Evolutionary conservation across 2,329 filamentous ascomycete genomes (phyloP).

Genomic region (Leptographium wingfieldii): DNA sequence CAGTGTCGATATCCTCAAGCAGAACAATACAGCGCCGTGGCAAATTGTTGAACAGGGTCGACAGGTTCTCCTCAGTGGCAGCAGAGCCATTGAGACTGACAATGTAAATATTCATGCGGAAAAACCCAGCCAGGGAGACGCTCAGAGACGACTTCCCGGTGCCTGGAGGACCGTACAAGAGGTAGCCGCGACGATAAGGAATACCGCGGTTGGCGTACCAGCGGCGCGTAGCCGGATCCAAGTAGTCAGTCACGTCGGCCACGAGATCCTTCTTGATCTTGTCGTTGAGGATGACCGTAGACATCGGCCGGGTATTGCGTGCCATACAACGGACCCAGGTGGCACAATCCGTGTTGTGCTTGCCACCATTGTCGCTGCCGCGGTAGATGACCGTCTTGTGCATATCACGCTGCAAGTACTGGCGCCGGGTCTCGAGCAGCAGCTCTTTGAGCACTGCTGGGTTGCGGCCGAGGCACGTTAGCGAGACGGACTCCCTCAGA

Average conservation of each 20-base stretch:
- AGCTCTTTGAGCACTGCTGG: slow-evolving; percentile 49
- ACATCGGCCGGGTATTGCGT: slow-evolving; percentile 46
- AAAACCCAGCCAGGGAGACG: slow-evolving; percentile 56
- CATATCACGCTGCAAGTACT: slow-evolving; percentile 44
- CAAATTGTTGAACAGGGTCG: slow-evolving; percentile 50
- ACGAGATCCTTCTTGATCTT: slow-evolving; percentile 46
- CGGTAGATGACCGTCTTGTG: slow-evolving; percentile 55
- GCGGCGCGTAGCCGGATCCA: slow-evolving; percentile 47
- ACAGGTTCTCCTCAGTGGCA: slow-evolving; percentile 53
- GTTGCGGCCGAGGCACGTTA: slow-evolving; percentile 50
- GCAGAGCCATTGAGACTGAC: slow-evolving; percentile 51
- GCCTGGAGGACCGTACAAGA: slow-evolving; percentile 69
- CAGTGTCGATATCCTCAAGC: slow-evolving; percentile 65
- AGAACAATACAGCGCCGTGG: slow-evolving; percentile 60
- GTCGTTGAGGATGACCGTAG: slow-evolving; percentile 52
- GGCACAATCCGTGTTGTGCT: slow-evolving; percentile 23
- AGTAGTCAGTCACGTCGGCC: slow-evolving; percentile 49
- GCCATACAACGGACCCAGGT: slow-evolving; percentile 52
- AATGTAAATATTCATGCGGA: slow-evolving; percentile 61
- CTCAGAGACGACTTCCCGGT: slow-evolving; percentile 67
- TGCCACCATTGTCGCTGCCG: slow-evolving; percentile 30
- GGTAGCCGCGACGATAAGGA: slow-evolving; percentile 72
- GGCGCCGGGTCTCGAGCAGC: slow-evolving; percentile 42
- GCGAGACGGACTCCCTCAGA: slow-evolving; percentile 44
- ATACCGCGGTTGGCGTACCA: slow-evolving; percentile 82